Evolutionary conservation across 768 basidiomycete species (phyloP).

Genomic region (Agrocybe chaxingu): DNA sequence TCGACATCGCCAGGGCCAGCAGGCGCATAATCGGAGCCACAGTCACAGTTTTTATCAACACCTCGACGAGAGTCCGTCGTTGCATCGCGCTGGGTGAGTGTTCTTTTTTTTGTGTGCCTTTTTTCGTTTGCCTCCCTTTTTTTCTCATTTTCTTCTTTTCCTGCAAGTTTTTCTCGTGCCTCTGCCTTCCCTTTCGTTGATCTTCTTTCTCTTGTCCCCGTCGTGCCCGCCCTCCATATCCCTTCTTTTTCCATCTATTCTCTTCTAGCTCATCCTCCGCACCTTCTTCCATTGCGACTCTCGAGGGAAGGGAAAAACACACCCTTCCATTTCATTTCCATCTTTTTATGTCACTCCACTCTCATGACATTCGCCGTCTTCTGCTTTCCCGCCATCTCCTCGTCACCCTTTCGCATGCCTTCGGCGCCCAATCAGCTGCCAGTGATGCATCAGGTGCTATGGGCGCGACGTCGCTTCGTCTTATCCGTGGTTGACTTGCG

Average conservation of each 20-base stretch:
- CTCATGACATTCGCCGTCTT: too few relatives aligned
- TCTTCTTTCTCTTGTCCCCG: too few relatives aligned
- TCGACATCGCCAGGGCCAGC: too few relatives aligned
- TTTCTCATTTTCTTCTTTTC: not conserved
- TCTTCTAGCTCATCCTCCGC: slow-evolving; percentile 2
- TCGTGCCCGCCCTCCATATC: too few relatives aligned
- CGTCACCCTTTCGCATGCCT: too few relatives aligned
- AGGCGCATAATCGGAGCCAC: not conserved
- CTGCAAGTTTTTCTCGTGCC: too few relatives aligned
- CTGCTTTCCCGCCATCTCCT: too few relatives aligned
- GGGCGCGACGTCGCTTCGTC: not conserved
- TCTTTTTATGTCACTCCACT: slow-evolving; percentile 2
- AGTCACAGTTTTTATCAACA: slow-evolving; percentile 1
- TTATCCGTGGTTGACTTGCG: not conserved
- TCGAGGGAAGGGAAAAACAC: too few relatives aligned
- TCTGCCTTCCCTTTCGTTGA: too few relatives aligned
- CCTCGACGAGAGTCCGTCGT: slow-evolving; percentile 23
- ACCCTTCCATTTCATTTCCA: not conserved
- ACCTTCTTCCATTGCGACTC: not conserved
- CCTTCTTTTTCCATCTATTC: too few relatives aligned
- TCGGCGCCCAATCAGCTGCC: not conserved
- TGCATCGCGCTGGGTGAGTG: slow-evolving; percentile 56
- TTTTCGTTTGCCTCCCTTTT: not conserved
- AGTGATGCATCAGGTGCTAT: not conserved
- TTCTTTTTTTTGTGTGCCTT: not conserved